Base-by-base conservation (phyloP, 805 yeast genomes). In the Jamesozyma spencerorum region DNA sequence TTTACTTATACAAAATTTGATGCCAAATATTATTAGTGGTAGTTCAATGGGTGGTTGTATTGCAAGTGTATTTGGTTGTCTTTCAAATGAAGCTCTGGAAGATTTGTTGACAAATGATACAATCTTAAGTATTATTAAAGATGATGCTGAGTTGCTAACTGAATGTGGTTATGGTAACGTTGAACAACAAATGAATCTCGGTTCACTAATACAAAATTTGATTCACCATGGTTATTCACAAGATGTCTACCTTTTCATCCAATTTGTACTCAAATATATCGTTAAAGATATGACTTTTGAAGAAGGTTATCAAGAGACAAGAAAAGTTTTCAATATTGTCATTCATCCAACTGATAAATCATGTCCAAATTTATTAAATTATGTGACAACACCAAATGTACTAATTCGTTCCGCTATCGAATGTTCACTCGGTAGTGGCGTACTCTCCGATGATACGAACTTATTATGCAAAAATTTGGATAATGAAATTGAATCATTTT, bases 11-110 rank as follows among this genome's bases (percentile, higher is more conserved):
- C 78, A 81, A 47, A 81, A 83, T 1, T 63, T 88, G 30, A 66
- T 92, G 38, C 98, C 98, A 0, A 66, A 82, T 32, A 83, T 92
- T 2, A 77, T 90, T 18, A 84, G 90, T 5, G 98, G 98, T 0
- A 82, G 88, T 42, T 92, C 96, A 0, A 83, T 86, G 45, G 98
- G 98, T 1, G 94, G 97, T 0, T 81, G 88, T 1, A 87, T 88
- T 15, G 97, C 95, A 0, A 78, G 94, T 0, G 66, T 86, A 29
- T 84, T 83, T 1, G 86, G 97, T 53, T 75, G 85, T 11, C 65
- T 83, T 45, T 69, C 76, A 2, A 84, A 80, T 39, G 73, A 72
- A 2, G 92, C 85, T 49, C 63, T 88, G 5, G 62, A 63, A 1
- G 63, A 58, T 3, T 63, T 70, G 11, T 57, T 78, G 15, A 61